phyloP scores from a whole-genome alignment of 2,329 filamentous ascomycete genomes.

The Fusarium musae region DNA sequence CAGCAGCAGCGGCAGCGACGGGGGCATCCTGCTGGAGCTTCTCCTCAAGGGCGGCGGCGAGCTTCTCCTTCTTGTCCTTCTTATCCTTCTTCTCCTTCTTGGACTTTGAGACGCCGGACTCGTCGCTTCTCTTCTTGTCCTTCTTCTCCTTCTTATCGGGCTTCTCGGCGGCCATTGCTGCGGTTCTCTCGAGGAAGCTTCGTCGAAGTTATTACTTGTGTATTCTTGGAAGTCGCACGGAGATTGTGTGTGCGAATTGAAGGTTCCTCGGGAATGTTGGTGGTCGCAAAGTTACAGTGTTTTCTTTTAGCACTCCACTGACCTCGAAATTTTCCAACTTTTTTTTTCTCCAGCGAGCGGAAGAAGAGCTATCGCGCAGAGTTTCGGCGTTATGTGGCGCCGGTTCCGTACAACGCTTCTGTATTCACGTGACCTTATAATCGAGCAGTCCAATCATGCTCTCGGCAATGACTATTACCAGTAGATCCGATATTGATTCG shows the following conservation, averaged over 20 bases:
- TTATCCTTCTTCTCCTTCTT: conserved; percentile 73
- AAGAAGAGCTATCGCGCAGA: conserved; percentile 40
- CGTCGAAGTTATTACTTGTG: conserved; percentile 23
- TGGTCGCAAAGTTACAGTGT: conserved; percentile 43
- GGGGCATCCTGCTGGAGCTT: conserved; percentile 68
- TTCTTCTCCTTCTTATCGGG: conserved; percentile 66
- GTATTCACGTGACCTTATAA: conserved; percentile 11
- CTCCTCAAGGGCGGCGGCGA: conserved; percentile 71
- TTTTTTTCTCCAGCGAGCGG: conserved; percentile 49
- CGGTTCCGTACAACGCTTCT: conserved; percentile 40
- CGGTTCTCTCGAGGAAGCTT: conserved; percentile 33
- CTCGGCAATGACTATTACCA: conserved; percentile 40
- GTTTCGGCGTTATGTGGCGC: conserved; percentile 47
- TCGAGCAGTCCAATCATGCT: conserved; percentile 33
- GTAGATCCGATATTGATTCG: conserved; percentile 6
- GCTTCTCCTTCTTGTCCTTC: conserved; percentile 81
- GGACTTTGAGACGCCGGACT: conserved; percentile 63
- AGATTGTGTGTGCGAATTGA: conserved; percentile 38
- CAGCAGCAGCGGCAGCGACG: conserved; percentile 54
- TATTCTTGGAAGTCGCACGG: not conserved
- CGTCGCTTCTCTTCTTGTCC: conserved; percentile 69
- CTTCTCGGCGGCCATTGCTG: conserved; percentile 60
- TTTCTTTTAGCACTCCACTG: conserved; percentile 42
- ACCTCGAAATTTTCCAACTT: conserved; percentile 49
- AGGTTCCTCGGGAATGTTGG: conserved; percentile 28